Evolutionary conservation across 176 grass and related monocot genomes (phyloP).

Genomic region (Thinopyrum elongatum): DNA sequence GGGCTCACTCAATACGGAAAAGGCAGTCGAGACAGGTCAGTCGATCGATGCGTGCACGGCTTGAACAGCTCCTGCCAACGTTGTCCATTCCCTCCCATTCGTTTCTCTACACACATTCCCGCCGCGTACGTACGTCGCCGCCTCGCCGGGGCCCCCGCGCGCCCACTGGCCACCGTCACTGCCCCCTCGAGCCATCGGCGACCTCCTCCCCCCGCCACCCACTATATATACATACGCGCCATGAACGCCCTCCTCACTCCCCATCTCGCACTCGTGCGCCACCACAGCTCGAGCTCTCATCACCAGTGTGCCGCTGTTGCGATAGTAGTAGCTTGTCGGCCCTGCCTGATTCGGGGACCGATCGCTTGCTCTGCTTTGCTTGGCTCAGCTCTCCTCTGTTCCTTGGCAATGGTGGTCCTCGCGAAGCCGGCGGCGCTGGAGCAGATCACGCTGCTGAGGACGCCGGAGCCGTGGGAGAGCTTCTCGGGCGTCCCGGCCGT

Average conservation of each 20-base stretch:
- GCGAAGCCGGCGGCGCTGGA: conserved; percentile 42
- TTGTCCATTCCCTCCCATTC: conserved; percentile 26
- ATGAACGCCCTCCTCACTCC: neutral
- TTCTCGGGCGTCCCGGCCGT: conserved; percentile 40
- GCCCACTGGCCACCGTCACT: neutral
- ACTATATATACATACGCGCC: conserved; percentile 25
- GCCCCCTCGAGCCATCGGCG: neutral
- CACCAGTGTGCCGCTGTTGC: neutral
- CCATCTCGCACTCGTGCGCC: conserved; percentile 21
- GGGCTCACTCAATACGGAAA: neutral
- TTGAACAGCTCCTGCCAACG: conserved; percentile 27
- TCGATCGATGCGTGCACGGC: neutral
- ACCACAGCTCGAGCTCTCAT: neutral
- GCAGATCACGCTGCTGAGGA: conserved; percentile 56
- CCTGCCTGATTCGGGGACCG: neutral
- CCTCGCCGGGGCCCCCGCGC: neutral
- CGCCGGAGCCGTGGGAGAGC: conserved; percentile 1
- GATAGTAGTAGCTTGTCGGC: neutral
- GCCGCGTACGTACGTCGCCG: neutral
- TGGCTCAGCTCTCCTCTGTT: neutral
- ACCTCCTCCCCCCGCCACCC: neutral
- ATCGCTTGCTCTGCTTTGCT: neutral
- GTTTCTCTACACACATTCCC: conserved; percentile 1
- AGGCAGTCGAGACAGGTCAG: neutral
- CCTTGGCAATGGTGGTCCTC: conserved; percentile 58